These are phyloP conservation scores for Cladophialophora carrionii DNA, from an alignment of 2,329 filamentous ascomycete species.

Conservation along the genomic window DNA sequence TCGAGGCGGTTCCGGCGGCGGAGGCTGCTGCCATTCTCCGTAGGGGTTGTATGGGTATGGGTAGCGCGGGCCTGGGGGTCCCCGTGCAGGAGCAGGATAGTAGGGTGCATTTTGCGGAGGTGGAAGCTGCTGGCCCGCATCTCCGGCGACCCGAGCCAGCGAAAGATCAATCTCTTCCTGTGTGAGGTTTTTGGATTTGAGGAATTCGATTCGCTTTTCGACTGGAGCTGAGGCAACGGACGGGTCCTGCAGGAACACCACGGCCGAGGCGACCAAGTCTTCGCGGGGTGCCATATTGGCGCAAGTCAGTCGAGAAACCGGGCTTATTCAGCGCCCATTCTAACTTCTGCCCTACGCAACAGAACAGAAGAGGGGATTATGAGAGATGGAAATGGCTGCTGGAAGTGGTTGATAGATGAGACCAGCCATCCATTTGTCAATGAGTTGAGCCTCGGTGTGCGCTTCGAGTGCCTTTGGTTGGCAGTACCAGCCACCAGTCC, in stretches of 20 bases:
- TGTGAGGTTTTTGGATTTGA: constrained; percentile 95
- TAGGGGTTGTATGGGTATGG: constrained; percentile 57
- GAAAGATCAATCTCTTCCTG: constrained; percentile 91
- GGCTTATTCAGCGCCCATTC: not conserved
- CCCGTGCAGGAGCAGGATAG: constrained; percentile 48
- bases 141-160: constrained; percentile 62
- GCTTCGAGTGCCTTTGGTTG: not conserved
- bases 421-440: constrained; percentile 8
- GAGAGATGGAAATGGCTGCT: not conserved
- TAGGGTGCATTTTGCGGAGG: constrained; percentile 47
- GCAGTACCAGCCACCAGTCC: not conserved
- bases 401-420: constrained; percentile 5
- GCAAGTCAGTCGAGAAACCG: not conserved
- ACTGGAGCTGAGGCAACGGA: constrained; percentile 86
- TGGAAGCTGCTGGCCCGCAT: constrained; percentile 50
- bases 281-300: constrained; percentile 79
- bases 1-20: constrained; percentile 66
- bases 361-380: not conserved
- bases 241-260: constrained; percentile 85
- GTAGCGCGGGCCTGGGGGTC: constrained; percentile 47
- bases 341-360: not conserved
- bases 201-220: constrained; percentile 88
- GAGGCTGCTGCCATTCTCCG: constrained; percentile 55
- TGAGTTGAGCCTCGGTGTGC: constrained; percentile 2
- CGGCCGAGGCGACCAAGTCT: constrained; percentile 84